These are phyloP conservation scores for Ajuga reptans DNA, from an alignment of 305 asterid species.

Conservation along the genomic window DNA sequence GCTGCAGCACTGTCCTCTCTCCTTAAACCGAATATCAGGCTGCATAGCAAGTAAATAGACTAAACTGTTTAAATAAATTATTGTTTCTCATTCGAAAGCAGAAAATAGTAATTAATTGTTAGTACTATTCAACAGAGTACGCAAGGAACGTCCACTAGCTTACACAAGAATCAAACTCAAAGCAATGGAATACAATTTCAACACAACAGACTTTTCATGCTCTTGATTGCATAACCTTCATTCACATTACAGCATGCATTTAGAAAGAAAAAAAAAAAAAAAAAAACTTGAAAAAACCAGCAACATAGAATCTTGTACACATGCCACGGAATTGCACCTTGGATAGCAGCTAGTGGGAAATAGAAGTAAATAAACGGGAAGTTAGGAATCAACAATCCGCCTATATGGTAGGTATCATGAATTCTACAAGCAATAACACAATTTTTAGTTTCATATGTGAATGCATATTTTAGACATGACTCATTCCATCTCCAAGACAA, in stretches of 20 bases:
- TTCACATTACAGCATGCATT: background rate
- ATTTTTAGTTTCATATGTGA: background rate
- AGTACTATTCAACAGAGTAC: background rate
- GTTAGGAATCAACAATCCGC: no score
- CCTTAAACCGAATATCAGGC: background rate
- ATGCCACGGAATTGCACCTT: background rate
- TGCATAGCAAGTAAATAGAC: constrained; percentile 11
- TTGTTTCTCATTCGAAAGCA: background rate
- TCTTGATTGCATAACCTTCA: background rate
- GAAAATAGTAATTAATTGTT: background rate
- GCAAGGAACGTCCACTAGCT: background rate
- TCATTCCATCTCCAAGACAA: background rate
- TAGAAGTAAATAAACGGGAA: background rate
- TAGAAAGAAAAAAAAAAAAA: background rate
- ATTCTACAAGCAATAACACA: background rate
- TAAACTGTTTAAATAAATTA: background rate
- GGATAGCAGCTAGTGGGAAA: background rate
- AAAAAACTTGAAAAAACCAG: background rate
- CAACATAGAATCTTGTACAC: background rate
- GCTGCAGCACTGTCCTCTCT: background rate
- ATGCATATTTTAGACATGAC: background rate
- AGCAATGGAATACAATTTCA: background rate
- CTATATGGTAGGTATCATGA: background rate
- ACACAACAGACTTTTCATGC: background rate
- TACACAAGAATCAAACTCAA: background rate